Evolutionary conservation across 1,284 basidiomycete species (phyloP), one percentile per base, ranked within the genome.

Genomic region (Ceratobasidium sp.): DNA sequence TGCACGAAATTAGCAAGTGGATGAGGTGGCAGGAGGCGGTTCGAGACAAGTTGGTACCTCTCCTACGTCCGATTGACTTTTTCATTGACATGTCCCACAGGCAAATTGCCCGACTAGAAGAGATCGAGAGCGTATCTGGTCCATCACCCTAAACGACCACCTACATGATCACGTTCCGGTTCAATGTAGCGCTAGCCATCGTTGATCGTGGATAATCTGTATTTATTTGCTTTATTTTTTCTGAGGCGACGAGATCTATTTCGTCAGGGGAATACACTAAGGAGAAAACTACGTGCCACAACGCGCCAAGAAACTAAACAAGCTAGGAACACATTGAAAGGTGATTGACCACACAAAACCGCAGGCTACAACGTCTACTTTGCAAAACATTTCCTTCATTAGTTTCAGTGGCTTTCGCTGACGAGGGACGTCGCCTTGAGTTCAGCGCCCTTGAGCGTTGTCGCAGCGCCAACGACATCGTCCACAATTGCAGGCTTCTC

Each of bases 11-110:
- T 77, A 95, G 96, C n/a, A 95, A 92, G 81, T 82, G 96, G 77
- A 91, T 94, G 80, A 85, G 95, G 79, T 98, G 96, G 96, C 93
- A 97, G 81, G 93, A 94, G 82, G 94, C 93, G 8, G 87, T 91
- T 38, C 84, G 95, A 73, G 94, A 97, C 81, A 87, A 87, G 93
- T 91, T 77, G 78, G 89, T 82, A 2, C 18, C 52, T 72, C 18
- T 16, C n/a, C 47, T 5, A 21, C 35, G 35, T 66, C 54, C 47
- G 28, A 63, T 11, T 62, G 23, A 1, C 14, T 32, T 14, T 32
- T 26, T 26, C 43, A 50, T 38, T 30, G 49, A 61, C 55, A 41
- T 18, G n/a, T 41, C n/a, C 44, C n/a, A 11, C 52, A 73, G 76
- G 44, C 76, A 73, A 73, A 76, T 77, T 32, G 46, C 66, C 11